phyloP scores from a whole-genome alignment of 2,329 filamentous ascomycete genomes.

The Cladobotryum protrusum region DNA sequence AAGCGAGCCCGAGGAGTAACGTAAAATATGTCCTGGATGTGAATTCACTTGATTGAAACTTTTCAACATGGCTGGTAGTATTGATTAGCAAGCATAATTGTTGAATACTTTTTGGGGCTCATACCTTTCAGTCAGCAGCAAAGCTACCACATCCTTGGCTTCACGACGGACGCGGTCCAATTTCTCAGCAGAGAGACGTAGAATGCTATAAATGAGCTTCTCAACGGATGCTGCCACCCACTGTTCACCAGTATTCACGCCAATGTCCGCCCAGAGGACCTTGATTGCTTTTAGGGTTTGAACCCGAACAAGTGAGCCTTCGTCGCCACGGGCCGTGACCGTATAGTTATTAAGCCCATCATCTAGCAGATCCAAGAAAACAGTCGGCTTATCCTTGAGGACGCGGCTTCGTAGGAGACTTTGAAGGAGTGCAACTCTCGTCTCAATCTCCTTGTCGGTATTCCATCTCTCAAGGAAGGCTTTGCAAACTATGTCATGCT shows the following conservation, averaged over 20 bases:
- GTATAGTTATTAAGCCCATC: conserved; percentile 82
- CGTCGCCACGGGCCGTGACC: conserved; percentile 79
- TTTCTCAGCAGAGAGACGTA: conserved; percentile 79
- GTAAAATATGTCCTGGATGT: conserved; percentile 57
- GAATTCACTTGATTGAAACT: conserved; percentile 38
- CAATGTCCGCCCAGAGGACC: conserved; percentile 47
- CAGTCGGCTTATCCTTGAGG: conserved; percentile 32
- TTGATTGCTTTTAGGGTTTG: conserved; percentile 73
- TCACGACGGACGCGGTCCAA: conserved; percentile 75
- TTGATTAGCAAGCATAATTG: not conserved
- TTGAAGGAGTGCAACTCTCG: conserved; percentile 48
- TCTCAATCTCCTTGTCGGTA: conserved; percentile 44
- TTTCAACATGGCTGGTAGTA: conserved; percentile 25
- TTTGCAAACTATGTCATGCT: conserved; percentile 32
- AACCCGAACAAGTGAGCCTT: conserved; percentile 79
- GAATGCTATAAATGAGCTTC: conserved; percentile 41
- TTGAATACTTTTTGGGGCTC: conserved; percentile 13
- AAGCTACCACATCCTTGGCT: conserved; percentile 49
- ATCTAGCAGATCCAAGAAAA: conserved; percentile 41
- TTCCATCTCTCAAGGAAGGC: conserved; percentile 49
- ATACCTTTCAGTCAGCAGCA: conserved; percentile 42
- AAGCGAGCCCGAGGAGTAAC: conserved; percentile 44
- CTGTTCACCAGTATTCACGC: conserved; percentile 5
- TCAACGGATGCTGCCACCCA: conserved; percentile 27
- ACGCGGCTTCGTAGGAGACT: conserved; percentile 44